A percentile compares a stretch with the other conserved stretches of the same genome.
Evolutionary conservation across 2,329 filamentous ascomycete species (phyloP).

Genomic region (Albophoma yamanashiensis): DNA sequence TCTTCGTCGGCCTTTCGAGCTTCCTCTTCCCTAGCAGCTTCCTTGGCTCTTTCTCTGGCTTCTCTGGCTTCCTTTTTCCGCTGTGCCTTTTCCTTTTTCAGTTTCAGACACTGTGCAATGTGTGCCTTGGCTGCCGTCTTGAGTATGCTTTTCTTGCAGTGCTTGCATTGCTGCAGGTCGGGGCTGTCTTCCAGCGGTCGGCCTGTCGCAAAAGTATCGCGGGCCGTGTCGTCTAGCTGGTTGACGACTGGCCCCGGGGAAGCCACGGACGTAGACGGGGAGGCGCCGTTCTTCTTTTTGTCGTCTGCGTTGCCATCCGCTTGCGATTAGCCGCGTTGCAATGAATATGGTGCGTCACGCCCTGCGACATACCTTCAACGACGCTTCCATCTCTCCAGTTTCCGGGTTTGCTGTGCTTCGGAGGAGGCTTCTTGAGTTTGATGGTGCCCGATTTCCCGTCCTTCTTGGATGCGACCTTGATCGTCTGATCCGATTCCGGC

Average conservation of each 20-base stretch:
- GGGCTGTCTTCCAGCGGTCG: conserved; percentile 70
- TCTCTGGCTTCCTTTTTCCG: conserved; percentile 67
- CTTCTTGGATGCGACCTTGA: conserved; percentile 52
- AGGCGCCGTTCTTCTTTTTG: conserved; percentile 40
- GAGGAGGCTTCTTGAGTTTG: conserved; percentile 52
- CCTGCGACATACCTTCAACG: conserved; percentile 40
- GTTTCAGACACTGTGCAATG: conserved; percentile 70
- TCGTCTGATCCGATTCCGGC: conserved; percentile 38
- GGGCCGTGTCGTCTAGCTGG: conserved; percentile 63
- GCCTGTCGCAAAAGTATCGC: conserved; percentile 72
- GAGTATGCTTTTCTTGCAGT: conserved; percentile 83
- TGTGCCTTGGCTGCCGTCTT: conserved; percentile 67
- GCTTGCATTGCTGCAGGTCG: conserved; percentile 79
- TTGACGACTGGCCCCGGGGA: conserved; percentile 49
- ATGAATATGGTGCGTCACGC: not conserved
- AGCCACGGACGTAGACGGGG: conserved; percentile 28
- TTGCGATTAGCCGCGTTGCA: not conserved
- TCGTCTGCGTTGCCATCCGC: conserved; percentile 27
- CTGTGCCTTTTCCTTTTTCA: conserved; percentile 74
- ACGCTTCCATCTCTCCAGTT: conserved; percentile 62
- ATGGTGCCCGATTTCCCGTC: conserved; percentile 38
- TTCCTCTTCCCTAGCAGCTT: conserved; percentile 48
- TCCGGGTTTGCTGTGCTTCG: conserved; percentile 55
- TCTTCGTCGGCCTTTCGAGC: conserved; percentile 39
- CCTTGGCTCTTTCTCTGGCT: conserved; percentile 54